Evolutionary conservation across 2,329 filamentous ascomycete genomes (phyloP).

Genomic region (Penicillium sp.): DNA sequence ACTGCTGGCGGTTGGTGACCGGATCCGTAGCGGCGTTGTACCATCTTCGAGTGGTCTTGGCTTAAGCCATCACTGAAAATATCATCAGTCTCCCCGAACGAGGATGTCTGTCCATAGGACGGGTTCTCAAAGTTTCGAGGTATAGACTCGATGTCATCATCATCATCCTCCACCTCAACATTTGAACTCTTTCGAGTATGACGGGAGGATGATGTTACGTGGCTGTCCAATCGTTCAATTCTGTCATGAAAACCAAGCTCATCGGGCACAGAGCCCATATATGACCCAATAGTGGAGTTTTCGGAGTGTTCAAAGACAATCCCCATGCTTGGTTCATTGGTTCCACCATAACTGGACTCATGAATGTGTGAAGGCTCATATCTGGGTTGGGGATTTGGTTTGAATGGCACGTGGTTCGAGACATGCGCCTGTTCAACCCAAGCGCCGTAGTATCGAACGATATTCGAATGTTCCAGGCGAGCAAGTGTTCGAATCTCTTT

Average conservation of each 20-base stretch:
- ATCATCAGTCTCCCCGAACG: slow-evolving; percentile 36
- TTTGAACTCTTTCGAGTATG: slow-evolving; percentile 43
- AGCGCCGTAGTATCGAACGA: slow-evolving; percentile 65
- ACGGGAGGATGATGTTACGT: slow-evolving; percentile 41
- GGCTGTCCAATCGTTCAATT: slow-evolving; percentile 30
- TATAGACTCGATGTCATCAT: slow-evolving; percentile 53
- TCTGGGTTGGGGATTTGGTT: slow-evolving; percentile 1
- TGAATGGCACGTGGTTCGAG: slow-evolving; percentile 10
- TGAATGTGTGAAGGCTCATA: slow-evolving; percentile 18
- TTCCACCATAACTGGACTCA: slow-evolving; percentile 2
- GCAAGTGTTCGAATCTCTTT: slow-evolving; percentile 63
- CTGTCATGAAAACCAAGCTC: slow-evolving; percentile 21
- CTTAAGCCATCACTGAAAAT: slow-evolving; percentile 45
- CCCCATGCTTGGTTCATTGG: slow-evolving; percentile 35
- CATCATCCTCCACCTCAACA: slow-evolving; percentile 43
- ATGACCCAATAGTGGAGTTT: slow-evolving; percentile 23
- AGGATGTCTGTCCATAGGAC: slow-evolving; percentile 34
- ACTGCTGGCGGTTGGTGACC: slow-evolving; percentile 38
- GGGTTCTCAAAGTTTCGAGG: slow-evolving; percentile 40
- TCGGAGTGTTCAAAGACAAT: slow-evolving; percentile 45
- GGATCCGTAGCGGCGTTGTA: slow-evolving; percentile 25
- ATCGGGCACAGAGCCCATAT: slow-evolving; percentile 18
- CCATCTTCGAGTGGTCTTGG: slow-evolving; percentile 35
- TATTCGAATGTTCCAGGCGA: slow-evolving; percentile 62
- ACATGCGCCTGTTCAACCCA: slow-evolving; percentile 58